Conservation (phyloP, 2,329 filamentous ascomycete genomes). For the Ceratocystis papillata region DNA sequence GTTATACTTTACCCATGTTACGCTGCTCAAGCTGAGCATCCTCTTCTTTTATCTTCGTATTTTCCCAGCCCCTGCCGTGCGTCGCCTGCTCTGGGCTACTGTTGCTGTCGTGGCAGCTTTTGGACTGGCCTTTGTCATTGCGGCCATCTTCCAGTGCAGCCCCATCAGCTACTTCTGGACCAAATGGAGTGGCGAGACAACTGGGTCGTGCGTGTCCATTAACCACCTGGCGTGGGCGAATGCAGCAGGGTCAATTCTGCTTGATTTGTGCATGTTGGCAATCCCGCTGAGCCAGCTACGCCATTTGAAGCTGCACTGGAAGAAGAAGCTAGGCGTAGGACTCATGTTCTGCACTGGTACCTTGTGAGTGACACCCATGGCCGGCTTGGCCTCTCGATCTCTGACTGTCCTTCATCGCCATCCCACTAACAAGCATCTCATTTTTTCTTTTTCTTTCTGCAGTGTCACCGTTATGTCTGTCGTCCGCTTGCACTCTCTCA, state of each 20-base stretch:
- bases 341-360: constrained; percentile 39
- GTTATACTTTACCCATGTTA: constrained; percentile 37
- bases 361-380: constrained; percentile 29
- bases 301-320: constrained; percentile 33
- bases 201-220: constrained; percentile 38
- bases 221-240: constrained; percentile 39
- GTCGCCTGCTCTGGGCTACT: constrained; percentile 33
- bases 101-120: constrained; percentile 32
- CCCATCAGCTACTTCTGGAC: constrained; percentile 42
- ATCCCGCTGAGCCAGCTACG: constrained; percentile 37
- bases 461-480: constrained; percentile 31
- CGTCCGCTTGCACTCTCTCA: constrained; percentile 29
- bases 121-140: constrained; percentile 34
- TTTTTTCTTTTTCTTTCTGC: neutral
- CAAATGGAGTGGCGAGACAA: constrained; percentile 39
- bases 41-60: constrained; percentile 43
- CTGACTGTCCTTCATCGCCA: neutral
- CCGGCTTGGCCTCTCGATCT: neutral
- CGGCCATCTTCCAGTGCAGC: constrained; percentile 38
- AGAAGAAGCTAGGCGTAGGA: constrained; percentile 37
- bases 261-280: constrained; percentile 40
- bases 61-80: constrained; percentile 34
- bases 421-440: constrained; percentile 18
- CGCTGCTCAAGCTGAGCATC: constrained; percentile 39
- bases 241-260: constrained; percentile 38